These are phyloP conservation scores for Ashbya aceris DNA, from an alignment of 1,139 yeast genomes.

Conservation along the genomic window DNA sequence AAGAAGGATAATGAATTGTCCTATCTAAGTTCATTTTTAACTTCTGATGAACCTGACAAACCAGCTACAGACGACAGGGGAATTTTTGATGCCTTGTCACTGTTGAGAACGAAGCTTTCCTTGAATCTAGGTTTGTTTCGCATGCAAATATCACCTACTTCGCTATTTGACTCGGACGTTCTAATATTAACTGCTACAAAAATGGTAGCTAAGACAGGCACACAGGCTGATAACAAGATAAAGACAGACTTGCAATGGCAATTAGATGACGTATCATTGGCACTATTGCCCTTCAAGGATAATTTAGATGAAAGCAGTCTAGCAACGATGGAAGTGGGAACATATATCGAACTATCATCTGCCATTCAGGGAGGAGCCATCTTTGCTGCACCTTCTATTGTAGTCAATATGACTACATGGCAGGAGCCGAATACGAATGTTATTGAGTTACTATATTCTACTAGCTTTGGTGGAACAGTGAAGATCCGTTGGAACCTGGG, in stretches of 20 bases:
- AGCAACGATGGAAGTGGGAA: slow-evolving; percentile 39
- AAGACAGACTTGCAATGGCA: slow-evolving; percentile 41
- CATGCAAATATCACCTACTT: slow-evolving; percentile 66
- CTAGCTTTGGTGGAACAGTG: slow-evolving; percentile 80
- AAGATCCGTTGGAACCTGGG: slow-evolving; percentile 93
- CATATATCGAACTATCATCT: slow-evolving; percentile 47
- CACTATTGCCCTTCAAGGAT: slow-evolving; percentile 47
- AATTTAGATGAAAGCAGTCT: slow-evolving; percentile 41
- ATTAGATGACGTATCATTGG: slow-evolving; percentile 53
- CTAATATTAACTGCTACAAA: slow-evolving; percentile 54
- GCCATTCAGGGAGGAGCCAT: slow-evolving; percentile 73
- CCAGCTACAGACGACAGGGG: slow-evolving; percentile 15
- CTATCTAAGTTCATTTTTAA: slow-evolving; percentile 12
- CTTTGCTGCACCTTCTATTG: slow-evolving; percentile 67
- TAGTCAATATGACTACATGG: slow-evolving; percentile 66
- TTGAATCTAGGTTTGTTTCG: slow-evolving; percentile 47
- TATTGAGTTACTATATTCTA: slow-evolving; percentile 57
- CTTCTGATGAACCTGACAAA: slow-evolving; percentile 8
- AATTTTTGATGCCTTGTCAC: slow-evolving; percentile 20
- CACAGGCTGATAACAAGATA: slow-evolving; percentile 36
- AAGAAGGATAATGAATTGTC: slow-evolving; percentile 67
- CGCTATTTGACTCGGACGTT: slow-evolving; percentile 66
- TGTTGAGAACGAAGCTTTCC: slow-evolving; percentile 49
- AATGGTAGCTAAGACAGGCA: slow-evolving; percentile 50
- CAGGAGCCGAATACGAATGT: slow-evolving; percentile 41